Conservation (phyloP, 129 eudicot genomes). For the Lactuca saligna region DNA sequence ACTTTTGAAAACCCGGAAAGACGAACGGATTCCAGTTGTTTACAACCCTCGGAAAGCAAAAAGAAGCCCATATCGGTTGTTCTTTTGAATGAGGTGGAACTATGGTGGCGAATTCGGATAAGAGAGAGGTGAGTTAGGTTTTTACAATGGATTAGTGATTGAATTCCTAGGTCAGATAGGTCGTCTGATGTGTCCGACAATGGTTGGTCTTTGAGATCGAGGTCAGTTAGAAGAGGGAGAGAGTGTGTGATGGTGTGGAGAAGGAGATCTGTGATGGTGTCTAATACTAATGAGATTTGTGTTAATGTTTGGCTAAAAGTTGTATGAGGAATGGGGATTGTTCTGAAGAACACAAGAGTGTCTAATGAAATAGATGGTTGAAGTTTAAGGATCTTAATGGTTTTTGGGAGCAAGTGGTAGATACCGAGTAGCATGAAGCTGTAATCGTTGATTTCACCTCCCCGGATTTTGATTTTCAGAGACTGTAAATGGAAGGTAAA, state of each 20-base stretch:
- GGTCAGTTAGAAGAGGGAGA: constrained; percentile 55
- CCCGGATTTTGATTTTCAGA: constrained; percentile 51
- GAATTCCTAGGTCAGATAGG: constrained; percentile 55
- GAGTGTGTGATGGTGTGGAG: constrained; percentile 31
- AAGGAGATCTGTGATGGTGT: constrained; percentile 50
- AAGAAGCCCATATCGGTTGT: constrained; percentile 59
- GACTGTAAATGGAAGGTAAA: constrained; percentile 33
- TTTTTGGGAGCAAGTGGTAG: constrained; percentile 44
- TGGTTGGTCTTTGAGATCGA: constrained; percentile 72
- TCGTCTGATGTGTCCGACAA: constrained; percentile 33
- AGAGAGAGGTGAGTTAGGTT: constrained; percentile 55
- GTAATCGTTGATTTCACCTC: constrained; percentile 23
- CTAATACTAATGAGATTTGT: constrained; percentile 50
- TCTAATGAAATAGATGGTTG: constrained; percentile 36
- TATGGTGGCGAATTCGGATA: constrained; percentile 38
- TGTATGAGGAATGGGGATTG: constrained; percentile 1
- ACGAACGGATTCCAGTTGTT: constrained; percentile 50
- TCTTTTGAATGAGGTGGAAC: constrained; percentile 32
- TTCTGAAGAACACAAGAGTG: constrained; percentile 24
- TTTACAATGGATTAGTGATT: constrained; percentile 37
- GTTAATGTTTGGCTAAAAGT: constrained; percentile 31
- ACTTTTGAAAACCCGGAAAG: constrained; percentile 67
- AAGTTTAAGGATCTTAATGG: constrained; percentile 48
- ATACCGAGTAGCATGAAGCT: constrained; percentile 18
- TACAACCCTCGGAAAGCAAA: constrained; percentile 58